Evolutionary conservation across 2,329 filamentous ascomycete species (phyloP), one percentile per base, ranked within the genome.

Genomic region (Calonectria henricotiae): DNA sequence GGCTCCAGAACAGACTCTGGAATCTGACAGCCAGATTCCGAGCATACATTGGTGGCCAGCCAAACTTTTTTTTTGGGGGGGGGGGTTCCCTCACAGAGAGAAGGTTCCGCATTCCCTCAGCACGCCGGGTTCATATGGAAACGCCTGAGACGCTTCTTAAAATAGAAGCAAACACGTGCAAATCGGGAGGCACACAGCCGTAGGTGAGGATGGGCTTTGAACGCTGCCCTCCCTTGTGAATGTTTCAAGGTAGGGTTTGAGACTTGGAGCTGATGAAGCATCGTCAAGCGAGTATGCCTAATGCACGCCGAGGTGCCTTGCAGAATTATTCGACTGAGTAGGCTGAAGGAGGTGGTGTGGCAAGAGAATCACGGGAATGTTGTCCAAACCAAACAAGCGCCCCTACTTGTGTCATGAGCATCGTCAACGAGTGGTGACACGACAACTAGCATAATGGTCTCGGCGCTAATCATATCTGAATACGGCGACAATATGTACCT

Each of bases 111-210:
- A 54, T 47, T 67, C 20, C 63, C 68, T 69, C 60, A 37, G 35
- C 35, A 61, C 9, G 74, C 67, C 20, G 35, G 70, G 70, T 75
- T 67, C 73, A 70, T 73, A 69, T 74, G 60, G 75, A 75, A 71
- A 72, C 73, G 73, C 70, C 72, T 76, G 72, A 76, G 73, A 76
- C 75, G 64, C 60, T 61, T 73, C 75, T 70, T 55, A 75, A 76
- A 76, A 77, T 77, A 76, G 75, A 62, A 69, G 32, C 41, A 20
- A 46, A 67, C 20, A 27, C 30, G 39, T 27, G 51, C 69, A 65
- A 70, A 43, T 54, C 62, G 70, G 68, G 62, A 73, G 73, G 70
- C 65, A 70, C 49, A 63, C 39, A 51, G 62, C 67, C 49, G 62
- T 60, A 58, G 63, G 65, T 67, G 62, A 68, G 67, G 55, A 47